Conservation (phyloP, 331 rosid species). For the Rosa hybrid region DNA sequence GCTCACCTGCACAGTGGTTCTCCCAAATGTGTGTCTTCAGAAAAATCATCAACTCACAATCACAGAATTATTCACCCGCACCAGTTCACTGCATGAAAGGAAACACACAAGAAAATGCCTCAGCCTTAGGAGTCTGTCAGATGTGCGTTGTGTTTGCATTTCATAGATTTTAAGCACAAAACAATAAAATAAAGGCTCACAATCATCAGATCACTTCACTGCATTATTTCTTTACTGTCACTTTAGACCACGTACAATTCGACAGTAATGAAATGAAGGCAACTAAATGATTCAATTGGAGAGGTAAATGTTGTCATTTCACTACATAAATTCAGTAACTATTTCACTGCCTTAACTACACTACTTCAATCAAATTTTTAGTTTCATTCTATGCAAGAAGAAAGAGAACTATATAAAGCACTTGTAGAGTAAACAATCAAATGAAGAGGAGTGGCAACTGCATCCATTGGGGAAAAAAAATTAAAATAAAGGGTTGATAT, state of each 20-base stretch:
- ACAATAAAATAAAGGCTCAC: neutral
- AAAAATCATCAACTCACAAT: slow-evolving; percentile 26
- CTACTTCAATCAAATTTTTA: slow-evolving; percentile 64
- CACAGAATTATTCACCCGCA: slow-evolving; percentile 21
- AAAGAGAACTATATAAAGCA: slow-evolving; percentile 76
- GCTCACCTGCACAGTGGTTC: slow-evolving; percentile 2
- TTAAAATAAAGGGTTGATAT: too few relatives aligned
- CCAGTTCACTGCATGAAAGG: slow-evolving; percentile 57
- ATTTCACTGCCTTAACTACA: too few relatives aligned
- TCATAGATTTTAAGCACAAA: neutral
- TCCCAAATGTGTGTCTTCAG: slow-evolving; percentile 20
- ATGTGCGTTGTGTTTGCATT: neutral
- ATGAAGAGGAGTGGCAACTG: slow-evolving; percentile 2
- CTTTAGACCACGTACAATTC: neutral
- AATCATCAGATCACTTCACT: neutral
- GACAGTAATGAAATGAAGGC: neutral
- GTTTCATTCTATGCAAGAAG: slow-evolving; percentile 63
- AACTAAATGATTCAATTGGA: neutral
- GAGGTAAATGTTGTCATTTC: neutral
- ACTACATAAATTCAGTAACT: too few relatives aligned
- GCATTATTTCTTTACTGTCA: neutral
- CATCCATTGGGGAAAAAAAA: neutral
- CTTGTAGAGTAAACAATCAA: slow-evolving; percentile 50
- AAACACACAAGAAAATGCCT: neutral
- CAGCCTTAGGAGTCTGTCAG: neutral